Evolutionary conservation across 768 basidiomycete genomes (phyloP).

Genomic region (Mycena kentingensis): DNA sequence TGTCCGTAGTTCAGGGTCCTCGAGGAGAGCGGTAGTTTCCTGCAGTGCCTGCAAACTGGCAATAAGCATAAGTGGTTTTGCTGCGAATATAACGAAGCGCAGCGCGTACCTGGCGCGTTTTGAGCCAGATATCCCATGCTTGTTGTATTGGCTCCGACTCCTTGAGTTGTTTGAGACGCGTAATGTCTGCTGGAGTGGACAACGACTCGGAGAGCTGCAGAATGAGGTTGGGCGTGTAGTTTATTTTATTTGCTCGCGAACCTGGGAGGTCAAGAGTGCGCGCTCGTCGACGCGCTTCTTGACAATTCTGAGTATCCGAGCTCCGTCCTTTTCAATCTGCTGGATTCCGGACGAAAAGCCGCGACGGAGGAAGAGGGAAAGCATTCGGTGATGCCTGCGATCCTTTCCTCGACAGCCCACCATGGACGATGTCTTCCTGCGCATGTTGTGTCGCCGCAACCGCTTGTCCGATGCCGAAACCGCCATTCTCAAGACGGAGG

Average conservation of each 20-base stretch:
- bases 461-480: too few species aligned
- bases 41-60: constrained; percentile 56
- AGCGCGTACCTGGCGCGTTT: constrained; percentile 55
- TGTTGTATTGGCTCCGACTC: constrained; percentile 67
- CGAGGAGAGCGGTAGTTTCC: constrained; percentile 62
- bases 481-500: too few species aligned
- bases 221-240: constrained; percentile 5
- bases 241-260: constrained; percentile 21
- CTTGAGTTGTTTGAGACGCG: constrained; percentile 60
- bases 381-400: too few species aligned
- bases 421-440: too few species aligned
- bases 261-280: constrained; percentile 46
- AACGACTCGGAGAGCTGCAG: constrained; percentile 54
- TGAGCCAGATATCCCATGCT: constrained; percentile 68
- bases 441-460: too few species aligned
- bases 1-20: constrained; percentile 77
- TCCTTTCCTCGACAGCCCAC: too few species aligned
- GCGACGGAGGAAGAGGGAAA: constrained; percentile 13
- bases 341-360: constrained; percentile 18
- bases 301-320: constrained; percentile 55
- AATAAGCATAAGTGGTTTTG: constrained; percentile 25
- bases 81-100: constrained; percentile 1
- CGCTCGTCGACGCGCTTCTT: constrained; percentile 56
- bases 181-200: constrained; percentile 58
- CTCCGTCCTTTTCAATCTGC: constrained; percentile 45